Evolutionary conservation across 441 rosid genomes (phyloP).

Genomic region (Populus tomentosa): DNA sequence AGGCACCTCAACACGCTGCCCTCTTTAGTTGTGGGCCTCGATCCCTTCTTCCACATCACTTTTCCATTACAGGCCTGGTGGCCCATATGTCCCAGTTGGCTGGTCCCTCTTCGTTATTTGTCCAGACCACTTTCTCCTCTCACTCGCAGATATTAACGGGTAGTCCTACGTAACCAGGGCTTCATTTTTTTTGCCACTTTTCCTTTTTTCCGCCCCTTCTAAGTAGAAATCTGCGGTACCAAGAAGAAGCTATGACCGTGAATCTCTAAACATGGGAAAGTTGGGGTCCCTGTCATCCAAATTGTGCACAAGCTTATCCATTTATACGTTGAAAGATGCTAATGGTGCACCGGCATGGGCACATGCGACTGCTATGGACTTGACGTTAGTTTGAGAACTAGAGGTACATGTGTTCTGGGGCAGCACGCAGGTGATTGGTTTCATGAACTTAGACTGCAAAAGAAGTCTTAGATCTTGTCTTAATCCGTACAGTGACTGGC

Average conservation of each 20-base stretch:
- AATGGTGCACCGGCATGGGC: constrained; percentile 18
- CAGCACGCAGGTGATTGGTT: too few relatives aligned
- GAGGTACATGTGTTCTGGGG: background rate
- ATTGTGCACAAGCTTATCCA: constrained; percentile 11
- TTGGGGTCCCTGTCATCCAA: constrained; percentile 16
- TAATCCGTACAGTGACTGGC: too few relatives aligned
- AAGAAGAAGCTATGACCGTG: background rate
- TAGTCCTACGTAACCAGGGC: too few relatives aligned
- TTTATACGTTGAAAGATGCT: background rate
- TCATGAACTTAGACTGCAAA: too few relatives aligned
- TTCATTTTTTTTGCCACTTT: background rate
- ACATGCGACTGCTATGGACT: constrained; percentile 12
- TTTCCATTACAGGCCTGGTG: constrained; percentile 11
- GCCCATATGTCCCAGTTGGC: constrained; percentile 19
- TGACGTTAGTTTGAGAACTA: background rate
- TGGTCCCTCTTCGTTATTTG: constrained; percentile 10
- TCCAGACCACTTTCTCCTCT: background rate
- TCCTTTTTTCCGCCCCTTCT: background rate
- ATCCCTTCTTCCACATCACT: background rate
- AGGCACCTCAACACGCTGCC: background rate
- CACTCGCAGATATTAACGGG: background rate
- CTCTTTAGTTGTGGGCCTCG: constrained; percentile 15
- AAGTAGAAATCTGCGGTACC: background rate
- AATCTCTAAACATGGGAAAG: constrained; percentile 3
- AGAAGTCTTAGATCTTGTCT: too few relatives aligned